Evolutionary conservation across 2,329 filamentous ascomycete species (phyloP).

Genomic region (Cercospora janseana): DNA sequence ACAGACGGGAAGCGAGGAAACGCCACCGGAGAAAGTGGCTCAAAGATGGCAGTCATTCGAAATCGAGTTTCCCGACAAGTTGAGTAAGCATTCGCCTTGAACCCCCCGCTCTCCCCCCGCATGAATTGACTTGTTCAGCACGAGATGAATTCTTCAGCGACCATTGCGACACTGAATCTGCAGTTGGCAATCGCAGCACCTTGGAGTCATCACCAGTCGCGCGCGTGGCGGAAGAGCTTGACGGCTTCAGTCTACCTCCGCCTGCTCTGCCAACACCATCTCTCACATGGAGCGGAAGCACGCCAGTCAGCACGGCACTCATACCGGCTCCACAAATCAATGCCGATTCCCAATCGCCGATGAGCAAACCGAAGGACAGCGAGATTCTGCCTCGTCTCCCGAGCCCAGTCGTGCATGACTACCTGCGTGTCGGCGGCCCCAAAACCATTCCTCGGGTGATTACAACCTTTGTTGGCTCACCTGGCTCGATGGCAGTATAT

Average conservation of each 20-base stretch:
- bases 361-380: not conserved
- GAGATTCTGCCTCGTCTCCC: slow-evolving; percentile 1
- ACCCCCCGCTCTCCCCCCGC: not conserved
- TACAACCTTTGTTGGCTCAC: not conserved
- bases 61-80: not conserved
- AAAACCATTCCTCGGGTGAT: not conserved
- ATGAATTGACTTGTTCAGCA: not conserved
- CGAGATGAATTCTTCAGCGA: slow-evolving; percentile 1
- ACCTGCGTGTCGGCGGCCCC: slow-evolving; percentile 3
- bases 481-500: not conserved
- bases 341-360: not conserved
- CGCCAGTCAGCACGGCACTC: not conserved
- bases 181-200: too few species aligned
- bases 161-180: not conserved
- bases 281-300: not conserved
- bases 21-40: not conserved
- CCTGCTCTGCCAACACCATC: not conserved
- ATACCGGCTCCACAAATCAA: not conserved
- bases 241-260: not conserved
- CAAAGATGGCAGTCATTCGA: not conserved
- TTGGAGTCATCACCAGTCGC: not conserved
- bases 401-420: not conserved
- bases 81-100: not conserved
- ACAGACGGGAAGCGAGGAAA: not conserved
- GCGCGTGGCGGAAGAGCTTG: not conserved